Conservation (phyloP, 768 basidiomycete species). For the Thelephora ganbajun region DNA sequence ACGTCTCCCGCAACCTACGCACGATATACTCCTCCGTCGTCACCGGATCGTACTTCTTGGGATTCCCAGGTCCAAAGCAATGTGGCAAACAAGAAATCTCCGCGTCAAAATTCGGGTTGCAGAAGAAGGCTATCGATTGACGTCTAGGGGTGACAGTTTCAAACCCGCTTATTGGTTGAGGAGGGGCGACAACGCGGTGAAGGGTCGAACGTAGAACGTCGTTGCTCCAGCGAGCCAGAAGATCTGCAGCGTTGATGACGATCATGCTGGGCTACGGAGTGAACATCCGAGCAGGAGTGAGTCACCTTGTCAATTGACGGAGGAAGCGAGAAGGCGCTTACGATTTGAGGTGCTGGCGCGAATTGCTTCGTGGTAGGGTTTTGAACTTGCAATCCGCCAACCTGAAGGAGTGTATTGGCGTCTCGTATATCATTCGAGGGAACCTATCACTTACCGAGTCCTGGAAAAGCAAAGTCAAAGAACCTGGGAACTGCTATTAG, state of each 20-base stretch:
- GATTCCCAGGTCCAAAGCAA: conserved; percentile 10
- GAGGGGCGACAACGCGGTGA: conserved; percentile 18
- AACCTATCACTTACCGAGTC: conserved; percentile 33
- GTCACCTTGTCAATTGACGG: background rate
- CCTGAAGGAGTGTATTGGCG: conserved; percentile 18
- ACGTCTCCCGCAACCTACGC: conserved; percentile 48
- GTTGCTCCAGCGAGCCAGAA: conserved; percentile 56
- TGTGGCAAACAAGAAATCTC: conserved; percentile 16
- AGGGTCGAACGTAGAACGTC: conserved; percentile 15
- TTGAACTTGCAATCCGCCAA: conserved; percentile 73
- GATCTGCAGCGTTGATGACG: conserved; percentile 19
- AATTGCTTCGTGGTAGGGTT: conserved; percentile 64
- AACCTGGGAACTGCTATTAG: too few relatives aligned
- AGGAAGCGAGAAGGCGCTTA: conserved; percentile 24
- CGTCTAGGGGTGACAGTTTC: conserved; percentile 12
- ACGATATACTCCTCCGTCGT: conserved; percentile 70
- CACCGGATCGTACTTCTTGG: conserved; percentile 52
- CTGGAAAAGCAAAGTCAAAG: conserved; percentile 70
- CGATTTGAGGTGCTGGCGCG: conserved; percentile 63
- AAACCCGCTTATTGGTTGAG: background rate
- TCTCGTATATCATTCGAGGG: too few relatives aligned
- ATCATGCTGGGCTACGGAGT: conserved; percentile 16
- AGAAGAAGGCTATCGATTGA: conserved; percentile 20
- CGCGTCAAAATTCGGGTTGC: conserved; percentile 17
- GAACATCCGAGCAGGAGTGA: too few relatives aligned